Conservation (phyloP, 192 early-diverging fungal genomes). For the Bifiguratus adelaidae region DNA sequence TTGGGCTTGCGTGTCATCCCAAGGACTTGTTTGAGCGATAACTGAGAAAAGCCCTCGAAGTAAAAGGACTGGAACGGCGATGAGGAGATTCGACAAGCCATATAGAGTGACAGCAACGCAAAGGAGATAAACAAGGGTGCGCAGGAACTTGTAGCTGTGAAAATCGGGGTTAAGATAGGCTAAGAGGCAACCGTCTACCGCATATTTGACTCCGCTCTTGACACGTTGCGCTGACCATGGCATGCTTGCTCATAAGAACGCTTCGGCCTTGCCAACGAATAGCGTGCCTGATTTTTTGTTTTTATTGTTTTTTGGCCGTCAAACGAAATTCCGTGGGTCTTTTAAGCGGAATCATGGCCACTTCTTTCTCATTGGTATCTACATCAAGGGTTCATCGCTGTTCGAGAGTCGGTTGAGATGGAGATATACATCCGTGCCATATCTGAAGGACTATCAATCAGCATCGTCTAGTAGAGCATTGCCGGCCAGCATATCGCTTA, state of each 20-base stretch:
- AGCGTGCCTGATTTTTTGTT: too few species aligned
- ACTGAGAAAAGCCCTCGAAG: slow-evolving; percentile 21
- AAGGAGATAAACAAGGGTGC: slow-evolving; percentile 23
- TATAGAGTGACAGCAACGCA: slow-evolving; percentile 23
- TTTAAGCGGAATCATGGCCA: too few species aligned
- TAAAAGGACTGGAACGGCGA: slow-evolving; percentile 27
- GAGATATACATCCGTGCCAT: slow-evolving; percentile 91
- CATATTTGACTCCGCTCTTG: slow-evolving; percentile 24
- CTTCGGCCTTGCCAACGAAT: not conserved
- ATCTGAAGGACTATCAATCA: slow-evolving; percentile 19
- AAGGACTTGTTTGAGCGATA: slow-evolving; percentile 3
- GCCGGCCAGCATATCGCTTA: slow-evolving; percentile 14
- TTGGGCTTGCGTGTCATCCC: slow-evolving; percentile 21
- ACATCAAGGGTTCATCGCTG: slow-evolving; percentile 78
- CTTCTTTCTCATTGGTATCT: too few species aligned
- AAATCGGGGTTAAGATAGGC: slow-evolving; percentile 33
- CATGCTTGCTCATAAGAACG: slow-evolving; percentile 3
- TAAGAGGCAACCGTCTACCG: slow-evolving; percentile 27
- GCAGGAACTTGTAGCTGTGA: slow-evolving; percentile 24
- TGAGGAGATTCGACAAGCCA: slow-evolving; percentile 26
- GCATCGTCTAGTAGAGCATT: not conserved
- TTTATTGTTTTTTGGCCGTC: too few species aligned
- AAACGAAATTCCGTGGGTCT: too few species aligned
- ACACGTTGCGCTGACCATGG: slow-evolving; percentile 20
- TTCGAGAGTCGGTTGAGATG: slow-evolving; percentile 84